Conservation (phyloP, 441 rosid genomes). For the Erodium texanum region DNA sequence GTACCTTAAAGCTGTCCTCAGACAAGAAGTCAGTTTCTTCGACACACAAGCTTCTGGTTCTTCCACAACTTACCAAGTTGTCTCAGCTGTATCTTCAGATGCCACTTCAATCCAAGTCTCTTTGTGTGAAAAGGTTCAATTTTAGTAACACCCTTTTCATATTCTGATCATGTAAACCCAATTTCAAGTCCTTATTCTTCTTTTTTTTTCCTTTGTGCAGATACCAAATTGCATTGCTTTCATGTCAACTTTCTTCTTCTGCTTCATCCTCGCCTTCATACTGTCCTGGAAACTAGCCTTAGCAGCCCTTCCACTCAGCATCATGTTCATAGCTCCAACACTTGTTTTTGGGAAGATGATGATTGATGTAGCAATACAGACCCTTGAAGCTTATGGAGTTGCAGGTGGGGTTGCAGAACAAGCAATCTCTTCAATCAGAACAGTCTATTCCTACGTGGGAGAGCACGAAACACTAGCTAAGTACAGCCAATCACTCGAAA, state of each 20-base stretch:
- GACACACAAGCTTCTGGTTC: constrained; percentile 58
- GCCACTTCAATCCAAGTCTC: constrained; percentile 65
- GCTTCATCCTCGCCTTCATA: constrained; percentile 41
- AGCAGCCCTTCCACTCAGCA: constrained; percentile 48
- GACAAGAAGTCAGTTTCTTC: constrained; percentile 60
- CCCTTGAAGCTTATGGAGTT: constrained; percentile 45
- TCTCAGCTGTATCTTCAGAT: constrained; percentile 54
- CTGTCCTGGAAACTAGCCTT: constrained; percentile 56
- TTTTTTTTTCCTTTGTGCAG: constrained; percentile 26
- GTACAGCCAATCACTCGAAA: constrained; percentile 48
- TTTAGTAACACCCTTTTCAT: background rate
- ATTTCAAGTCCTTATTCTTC: background rate
- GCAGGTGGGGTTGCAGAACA: constrained; percentile 71
- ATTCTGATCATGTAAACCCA: background rate
- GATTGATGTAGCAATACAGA: constrained; percentile 53
- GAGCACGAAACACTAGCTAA: constrained; percentile 39
- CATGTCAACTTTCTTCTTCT: constrained; percentile 45
- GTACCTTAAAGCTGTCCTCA: constrained; percentile 59
- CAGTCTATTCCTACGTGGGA: constrained; percentile 53
- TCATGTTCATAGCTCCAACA: constrained; percentile 49
- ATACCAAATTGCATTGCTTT: constrained; percentile 49
- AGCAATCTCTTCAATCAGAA: constrained; percentile 58
- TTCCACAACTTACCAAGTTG: constrained; percentile 58
- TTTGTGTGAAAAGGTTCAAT: constrained; percentile 48
- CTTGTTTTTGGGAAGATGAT: constrained; percentile 57